Evolutionary conservation across 306 rosid species (phyloP).

Genomic region (Gynostemma pentaphyllum): DNA sequence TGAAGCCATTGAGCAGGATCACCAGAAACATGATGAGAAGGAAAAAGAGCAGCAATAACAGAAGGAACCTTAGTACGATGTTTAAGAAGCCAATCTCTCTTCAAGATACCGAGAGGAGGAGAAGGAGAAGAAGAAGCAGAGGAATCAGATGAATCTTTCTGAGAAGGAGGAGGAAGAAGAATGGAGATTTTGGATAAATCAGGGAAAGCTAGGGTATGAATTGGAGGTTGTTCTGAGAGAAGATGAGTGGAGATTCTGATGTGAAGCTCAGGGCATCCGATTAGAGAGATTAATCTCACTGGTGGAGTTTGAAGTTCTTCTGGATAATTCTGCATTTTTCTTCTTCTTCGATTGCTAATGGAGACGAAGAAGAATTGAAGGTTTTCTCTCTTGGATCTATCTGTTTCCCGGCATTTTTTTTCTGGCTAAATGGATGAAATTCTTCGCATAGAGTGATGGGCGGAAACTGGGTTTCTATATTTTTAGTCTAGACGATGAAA

Average conservation of each 20-base stretch:
- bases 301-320: conserved; percentile 94
- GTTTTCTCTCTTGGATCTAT: too few relatives aligned
- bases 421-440: too few relatives aligned
- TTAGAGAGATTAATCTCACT: conserved; percentile 50
- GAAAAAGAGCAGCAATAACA: conserved; percentile 53
- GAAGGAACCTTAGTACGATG: conserved; percentile 82
- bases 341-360: background rate
- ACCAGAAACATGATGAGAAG: conserved; percentile 46
- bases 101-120: conserved; percentile 29
- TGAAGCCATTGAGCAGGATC: conserved; percentile 87
- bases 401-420: too few relatives aligned
- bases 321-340: conserved; percentile 67
- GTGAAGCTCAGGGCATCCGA: conserved; percentile 76
- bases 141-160: conserved; percentile 17
- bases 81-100: conserved; percentile 74
- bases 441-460: too few relatives aligned
- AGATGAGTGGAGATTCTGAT: conserved; percentile 43
- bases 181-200: conserved; percentile 59
- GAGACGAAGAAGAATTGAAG: background rate
- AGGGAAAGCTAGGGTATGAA: conserved; percentile 80
- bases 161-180: conserved; percentile 24
- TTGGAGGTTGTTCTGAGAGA: conserved; percentile 65
- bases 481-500: too few relatives aligned
- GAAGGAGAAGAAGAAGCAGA: conserved; percentile 14
- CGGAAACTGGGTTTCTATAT: too few relatives aligned